phyloP scores from a whole-genome alignment of 1,284 basidiomycete species.

The Marasmius tenuissimus region DNA sequence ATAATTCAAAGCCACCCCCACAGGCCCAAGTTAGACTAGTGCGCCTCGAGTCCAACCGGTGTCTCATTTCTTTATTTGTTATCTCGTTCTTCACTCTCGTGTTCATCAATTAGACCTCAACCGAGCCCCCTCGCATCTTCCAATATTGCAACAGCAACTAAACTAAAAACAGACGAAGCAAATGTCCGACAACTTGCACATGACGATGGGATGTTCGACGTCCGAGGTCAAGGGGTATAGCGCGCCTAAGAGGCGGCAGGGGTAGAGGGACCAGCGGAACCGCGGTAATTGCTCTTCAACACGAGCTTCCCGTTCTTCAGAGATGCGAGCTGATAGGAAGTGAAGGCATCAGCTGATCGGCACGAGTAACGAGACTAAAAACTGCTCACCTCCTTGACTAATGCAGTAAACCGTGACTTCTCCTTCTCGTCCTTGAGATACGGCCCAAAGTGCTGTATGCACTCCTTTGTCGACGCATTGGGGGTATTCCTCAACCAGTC shows the following conservation, averaged over 20 bases:
- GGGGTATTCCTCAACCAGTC: conserved; percentile 69
- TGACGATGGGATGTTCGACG: too few relatives aligned
- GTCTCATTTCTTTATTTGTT: too few relatives aligned
- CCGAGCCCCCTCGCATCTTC: too few relatives aligned
- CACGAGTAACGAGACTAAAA: not conserved
- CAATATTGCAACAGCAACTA: too few relatives aligned
- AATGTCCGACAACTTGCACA: too few relatives aligned
- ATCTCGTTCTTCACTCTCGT: too few relatives aligned
- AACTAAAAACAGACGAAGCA: too few relatives aligned
- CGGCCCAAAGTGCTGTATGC: conserved; percentile 75
- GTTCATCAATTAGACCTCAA: too few relatives aligned
- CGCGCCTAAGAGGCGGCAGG: conserved; percentile 14
- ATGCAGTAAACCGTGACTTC: conserved; percentile 70
- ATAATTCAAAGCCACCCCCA: too few relatives aligned
- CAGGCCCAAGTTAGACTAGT: too few relatives aligned
- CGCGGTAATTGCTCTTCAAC: conserved; percentile 49
- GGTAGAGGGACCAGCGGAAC: conserved; percentile 33
- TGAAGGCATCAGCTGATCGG: not conserved
- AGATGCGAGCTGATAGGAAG: conserved; percentile 38
- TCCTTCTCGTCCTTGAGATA: conserved; percentile 67
- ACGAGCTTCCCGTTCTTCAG: conserved; percentile 65
- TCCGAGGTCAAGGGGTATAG: not conserved
- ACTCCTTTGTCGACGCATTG: conserved; percentile 68
- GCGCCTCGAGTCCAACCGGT: too few relatives aligned
- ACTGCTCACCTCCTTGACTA: conserved; percentile 65